Percentiles rank a stretch among this genome's conserved stretches.
These are phyloP conservation scores for Claviceps pusilla DNA, from an alignment of 2,329 filamentous ascomycete genomes.

Conservation along the genomic window DNA sequence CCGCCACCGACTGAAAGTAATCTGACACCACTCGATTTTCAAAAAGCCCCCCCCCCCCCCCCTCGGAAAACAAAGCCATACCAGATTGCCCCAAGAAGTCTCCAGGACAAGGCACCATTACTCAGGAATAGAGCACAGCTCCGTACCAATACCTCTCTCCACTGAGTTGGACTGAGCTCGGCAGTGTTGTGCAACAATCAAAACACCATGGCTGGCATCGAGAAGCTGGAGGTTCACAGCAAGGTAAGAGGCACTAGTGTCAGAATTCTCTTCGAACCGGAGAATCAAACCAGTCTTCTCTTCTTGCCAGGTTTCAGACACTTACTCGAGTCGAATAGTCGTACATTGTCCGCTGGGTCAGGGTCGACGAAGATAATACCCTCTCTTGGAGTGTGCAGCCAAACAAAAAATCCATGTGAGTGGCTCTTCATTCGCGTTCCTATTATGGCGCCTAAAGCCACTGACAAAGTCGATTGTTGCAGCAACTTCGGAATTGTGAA, in stretches of 20 bases:
- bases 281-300: background rate
- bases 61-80: background rate
- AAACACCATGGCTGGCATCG: slow-evolving; percentile 72
- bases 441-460: background rate
- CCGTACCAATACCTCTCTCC: background rate
- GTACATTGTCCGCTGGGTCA: slow-evolving; percentile 95
- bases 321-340: slow-evolving; percentile 43
- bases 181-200: background rate
- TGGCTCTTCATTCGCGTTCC: background rate
- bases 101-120: background rate
- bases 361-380: slow-evolving; percentile 76
- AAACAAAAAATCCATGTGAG: slow-evolving; percentile 85
- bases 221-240: slow-evolving; percentile 93
- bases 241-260: slow-evolving; percentile 42
- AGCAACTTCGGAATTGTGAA: slow-evolving; percentile 96
- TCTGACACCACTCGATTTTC: background rate
- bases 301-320: background rate
- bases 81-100: background rate
- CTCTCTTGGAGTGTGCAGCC: slow-evolving; percentile 97
- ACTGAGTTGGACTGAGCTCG: background rate
- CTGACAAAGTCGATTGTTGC: slow-evolving; percentile 8
- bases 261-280: background rate
- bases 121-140: background rate
- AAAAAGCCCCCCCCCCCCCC: too few relatives aligned
- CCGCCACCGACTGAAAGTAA: background rate